phyloP scores from a whole-genome alignment of 169 alveolate species.

The Eimeria brunetti region DNA sequence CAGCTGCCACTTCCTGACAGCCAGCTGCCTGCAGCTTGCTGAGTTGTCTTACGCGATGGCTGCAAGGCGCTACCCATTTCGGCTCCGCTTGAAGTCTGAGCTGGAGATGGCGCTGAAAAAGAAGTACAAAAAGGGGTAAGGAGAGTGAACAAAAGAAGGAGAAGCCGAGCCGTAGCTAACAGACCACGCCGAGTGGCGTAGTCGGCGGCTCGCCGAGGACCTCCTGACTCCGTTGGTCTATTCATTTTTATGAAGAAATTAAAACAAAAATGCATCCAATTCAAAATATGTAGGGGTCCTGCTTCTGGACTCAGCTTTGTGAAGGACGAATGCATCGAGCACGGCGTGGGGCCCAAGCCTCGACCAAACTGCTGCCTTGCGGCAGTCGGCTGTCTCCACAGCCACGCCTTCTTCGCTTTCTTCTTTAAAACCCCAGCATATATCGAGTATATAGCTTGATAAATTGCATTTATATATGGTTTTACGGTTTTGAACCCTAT shows the following conservation, averaged over 20 bases:
- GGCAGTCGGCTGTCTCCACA: constrained; percentile 15
- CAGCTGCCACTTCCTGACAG: not conserved
- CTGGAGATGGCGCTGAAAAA: not conserved
- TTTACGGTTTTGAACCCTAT: not conserved
- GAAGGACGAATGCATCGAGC: constrained; percentile 22
- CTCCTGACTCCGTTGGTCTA: not conserved
- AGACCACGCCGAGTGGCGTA: constrained; percentile 6
- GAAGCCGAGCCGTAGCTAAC: constrained; percentile 6
- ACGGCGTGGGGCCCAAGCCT: constrained; percentile 46
- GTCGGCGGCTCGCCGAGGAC: not conserved
- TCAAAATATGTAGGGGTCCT: not conserved
- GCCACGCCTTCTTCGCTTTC: not conserved
- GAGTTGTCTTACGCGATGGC: constrained; percentile 29
- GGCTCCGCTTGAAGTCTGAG: not conserved
- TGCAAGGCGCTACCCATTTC: not conserved
- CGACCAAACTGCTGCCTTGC: constrained; percentile 25
- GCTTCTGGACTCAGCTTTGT: not conserved
- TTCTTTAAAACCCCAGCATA: not conserved
- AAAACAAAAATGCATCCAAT: not conserved
- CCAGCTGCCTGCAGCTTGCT: not conserved
- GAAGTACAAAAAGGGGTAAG: not conserved
- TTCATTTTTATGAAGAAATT: not conserved
- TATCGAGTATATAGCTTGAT: not conserved
- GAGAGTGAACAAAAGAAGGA: not conserved
- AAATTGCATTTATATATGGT: not conserved